These are phyloP conservation scores for Botrytis pseudocinerea DNA, from an alignment of 2,329 filamentous ascomycete genomes.

Conservation along the genomic window DNA sequence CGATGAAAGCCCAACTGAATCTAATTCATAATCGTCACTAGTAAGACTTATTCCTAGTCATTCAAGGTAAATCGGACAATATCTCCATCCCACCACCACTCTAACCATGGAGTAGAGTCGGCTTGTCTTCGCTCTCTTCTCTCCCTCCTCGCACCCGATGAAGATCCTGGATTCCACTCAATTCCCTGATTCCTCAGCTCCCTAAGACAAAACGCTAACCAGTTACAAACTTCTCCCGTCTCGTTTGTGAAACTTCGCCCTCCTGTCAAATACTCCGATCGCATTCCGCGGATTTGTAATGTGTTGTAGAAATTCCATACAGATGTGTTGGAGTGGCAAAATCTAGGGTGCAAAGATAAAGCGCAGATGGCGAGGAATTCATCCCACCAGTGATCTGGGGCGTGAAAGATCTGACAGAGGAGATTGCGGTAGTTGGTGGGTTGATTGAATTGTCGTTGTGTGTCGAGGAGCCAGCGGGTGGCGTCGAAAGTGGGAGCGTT, in stretches of 20 bases:
- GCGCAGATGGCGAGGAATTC: neutral
- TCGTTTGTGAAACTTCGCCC: neutral
- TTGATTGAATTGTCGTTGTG: neutral
- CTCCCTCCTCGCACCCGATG: too few relatives aligned
- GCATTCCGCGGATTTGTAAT: neutral
- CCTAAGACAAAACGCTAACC: neutral
- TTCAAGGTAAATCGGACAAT: neutral
- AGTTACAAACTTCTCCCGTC: constrained; percentile 3
- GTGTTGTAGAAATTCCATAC: neutral
- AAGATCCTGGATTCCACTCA: neutral
- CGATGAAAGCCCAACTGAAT: too few relatives aligned
- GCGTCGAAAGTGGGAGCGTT: neutral
- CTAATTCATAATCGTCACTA: neutral
- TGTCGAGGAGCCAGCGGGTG: neutral
- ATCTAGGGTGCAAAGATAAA: neutral
- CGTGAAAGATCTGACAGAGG: neutral
- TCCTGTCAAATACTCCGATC: neutral
- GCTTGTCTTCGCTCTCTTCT: neutral
- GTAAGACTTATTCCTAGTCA: neutral
- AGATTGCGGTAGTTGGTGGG: neutral
- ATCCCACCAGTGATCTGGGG: neutral
- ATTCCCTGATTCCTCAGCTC: neutral
- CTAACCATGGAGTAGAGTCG: neutral
- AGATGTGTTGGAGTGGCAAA: neutral
- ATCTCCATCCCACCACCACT: neutral